These are phyloP conservation scores for Annulohypoxylon bovei DNA, from an alignment of 495 filamentous ascomycete species.

Conservation along the genomic window DNA sequence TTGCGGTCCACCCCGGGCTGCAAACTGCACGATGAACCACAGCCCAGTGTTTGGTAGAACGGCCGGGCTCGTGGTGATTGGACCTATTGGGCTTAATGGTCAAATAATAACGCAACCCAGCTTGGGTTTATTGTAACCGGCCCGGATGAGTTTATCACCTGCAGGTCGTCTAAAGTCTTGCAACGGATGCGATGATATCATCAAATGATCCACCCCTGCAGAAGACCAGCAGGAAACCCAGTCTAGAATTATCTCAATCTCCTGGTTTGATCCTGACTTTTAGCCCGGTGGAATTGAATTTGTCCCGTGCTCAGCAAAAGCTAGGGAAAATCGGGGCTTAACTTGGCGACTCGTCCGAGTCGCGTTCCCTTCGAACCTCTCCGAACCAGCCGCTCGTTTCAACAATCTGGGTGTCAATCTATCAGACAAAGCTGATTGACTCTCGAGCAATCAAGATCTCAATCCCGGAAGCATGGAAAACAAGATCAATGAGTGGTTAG, in stretches of 20 bases:
- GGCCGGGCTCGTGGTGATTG: slow-evolving; percentile 20
- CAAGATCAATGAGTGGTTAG: not conserved
- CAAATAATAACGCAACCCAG: slow-evolving; percentile 40
- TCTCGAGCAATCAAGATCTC: slow-evolving; percentile 5
- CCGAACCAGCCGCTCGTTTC: slow-evolving; percentile 14
- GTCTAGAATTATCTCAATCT: slow-evolving; percentile 30
- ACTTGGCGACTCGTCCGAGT: slow-evolving; percentile 22
- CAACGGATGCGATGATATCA: slow-evolving; percentile 44
- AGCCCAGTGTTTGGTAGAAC: slow-evolving; percentile 3
- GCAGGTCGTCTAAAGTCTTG: slow-evolving; percentile 30
- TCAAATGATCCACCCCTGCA: slow-evolving; percentile 36
- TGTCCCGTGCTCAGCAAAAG: slow-evolving; percentile 31
- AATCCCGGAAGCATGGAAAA: not conserved
- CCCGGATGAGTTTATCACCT: slow-evolving; percentile 33
- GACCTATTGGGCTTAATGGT: slow-evolving; percentile 10
- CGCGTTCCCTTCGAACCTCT: slow-evolving; percentile 9
- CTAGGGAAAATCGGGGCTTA: slow-evolving; percentile 4
- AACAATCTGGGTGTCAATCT: slow-evolving; percentile 10
- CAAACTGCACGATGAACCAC: slow-evolving; percentile 20
- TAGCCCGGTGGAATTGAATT: slow-evolving; percentile 19
- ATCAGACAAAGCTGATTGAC: slow-evolving; percentile 11
- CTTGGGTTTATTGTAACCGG: slow-evolving; percentile 37
- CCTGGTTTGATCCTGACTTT: slow-evolving; percentile 26
- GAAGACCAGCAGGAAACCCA: slow-evolving; percentile 4
- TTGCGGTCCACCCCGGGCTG: slow-evolving; percentile 23